Evolutionary conservation across 140 eudicot species (phyloP).

Genomic region (Bidens hawaiensis): DNA sequence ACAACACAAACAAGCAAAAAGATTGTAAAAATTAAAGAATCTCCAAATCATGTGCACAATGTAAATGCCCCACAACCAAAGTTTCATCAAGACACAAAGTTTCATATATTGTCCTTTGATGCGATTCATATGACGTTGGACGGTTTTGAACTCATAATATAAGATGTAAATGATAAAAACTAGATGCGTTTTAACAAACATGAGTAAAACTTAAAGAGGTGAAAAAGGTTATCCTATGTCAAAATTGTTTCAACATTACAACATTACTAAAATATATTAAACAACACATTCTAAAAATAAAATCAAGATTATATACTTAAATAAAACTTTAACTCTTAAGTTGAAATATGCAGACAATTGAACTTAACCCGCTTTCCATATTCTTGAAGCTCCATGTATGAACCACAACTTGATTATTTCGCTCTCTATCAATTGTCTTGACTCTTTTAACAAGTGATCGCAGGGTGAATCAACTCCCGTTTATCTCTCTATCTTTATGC

Average conservation of each 20-base stretch:
- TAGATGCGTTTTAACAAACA: not conserved
- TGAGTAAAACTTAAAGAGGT: not conserved
- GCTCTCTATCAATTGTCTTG: not conserved
- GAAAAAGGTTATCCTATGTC: not conserved
- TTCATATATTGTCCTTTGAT: not conserved
- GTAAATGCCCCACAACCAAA: slow-evolving; percentile 4
- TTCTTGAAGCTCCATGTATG: not conserved
- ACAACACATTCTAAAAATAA: not conserved
- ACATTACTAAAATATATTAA: not conserved
- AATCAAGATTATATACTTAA: not conserved
- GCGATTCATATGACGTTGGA: not conserved
- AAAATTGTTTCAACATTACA: too few relatives aligned
- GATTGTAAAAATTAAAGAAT: not conserved
- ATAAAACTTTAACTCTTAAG: not conserved
- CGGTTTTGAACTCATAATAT: not conserved
- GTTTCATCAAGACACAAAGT: slow-evolving; percentile 4
- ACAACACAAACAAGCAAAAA: not conserved
- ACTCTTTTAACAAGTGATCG: not conserved
- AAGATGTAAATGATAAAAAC: not conserved
- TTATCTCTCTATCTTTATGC: not conserved
- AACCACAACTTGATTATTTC: not conserved
- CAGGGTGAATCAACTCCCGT: not conserved
- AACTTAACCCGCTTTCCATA: not conserved
- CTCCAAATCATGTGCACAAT: slow-evolving; percentile 9
- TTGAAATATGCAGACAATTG: not conserved